phyloP scores from a whole-genome alignment of 306 rosid genomes.

The Vigna mungo region DNA sequence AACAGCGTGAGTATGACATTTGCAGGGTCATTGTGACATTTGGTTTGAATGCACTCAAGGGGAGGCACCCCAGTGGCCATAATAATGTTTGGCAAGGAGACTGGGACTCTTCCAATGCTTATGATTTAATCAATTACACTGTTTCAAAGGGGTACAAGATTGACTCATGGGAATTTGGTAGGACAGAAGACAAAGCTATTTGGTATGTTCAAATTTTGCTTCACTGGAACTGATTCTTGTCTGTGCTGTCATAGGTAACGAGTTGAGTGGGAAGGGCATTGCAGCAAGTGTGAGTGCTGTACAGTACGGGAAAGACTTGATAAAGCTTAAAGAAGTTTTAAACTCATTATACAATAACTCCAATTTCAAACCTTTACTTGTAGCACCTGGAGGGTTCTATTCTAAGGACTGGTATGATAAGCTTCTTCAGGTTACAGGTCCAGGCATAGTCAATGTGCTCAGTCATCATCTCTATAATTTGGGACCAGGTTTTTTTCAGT shows the following conservation, averaged over 20 bases:
- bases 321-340: constrained; percentile 63
- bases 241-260: constrained; percentile 70
- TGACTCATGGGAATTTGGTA: constrained; percentile 98
- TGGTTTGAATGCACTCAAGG: constrained; percentile 90
- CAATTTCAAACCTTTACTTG: constrained; percentile 61
- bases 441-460: constrained; percentile 65
- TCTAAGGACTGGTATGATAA: constrained; percentile 71
- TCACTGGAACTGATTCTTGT: constrained; percentile 41
- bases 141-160: constrained; percentile 74
- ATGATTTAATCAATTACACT: constrained; percentile 74
- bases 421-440: constrained; percentile 80
- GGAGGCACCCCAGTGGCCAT: constrained; percentile 63
- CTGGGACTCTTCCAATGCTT: constrained; percentile 79
- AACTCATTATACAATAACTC: constrained; percentile 58
- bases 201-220: constrained; percentile 23
- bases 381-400: constrained; percentile 97
- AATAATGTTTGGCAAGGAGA: constrained; percentile 75
- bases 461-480: constrained; percentile 90
- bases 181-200: constrained; percentile 41
- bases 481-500: constrained; percentile 75
- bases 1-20: constrained; percentile 27
- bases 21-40: constrained; percentile 82
- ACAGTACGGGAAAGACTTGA: constrained; percentile 88
- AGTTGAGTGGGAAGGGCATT: constrained; percentile 84
- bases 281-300: constrained; percentile 79